Evolutionary conservation across 352 stramenopile genomes (phyloP).

Genomic region (Phytophthora boehmeriae): DNA sequence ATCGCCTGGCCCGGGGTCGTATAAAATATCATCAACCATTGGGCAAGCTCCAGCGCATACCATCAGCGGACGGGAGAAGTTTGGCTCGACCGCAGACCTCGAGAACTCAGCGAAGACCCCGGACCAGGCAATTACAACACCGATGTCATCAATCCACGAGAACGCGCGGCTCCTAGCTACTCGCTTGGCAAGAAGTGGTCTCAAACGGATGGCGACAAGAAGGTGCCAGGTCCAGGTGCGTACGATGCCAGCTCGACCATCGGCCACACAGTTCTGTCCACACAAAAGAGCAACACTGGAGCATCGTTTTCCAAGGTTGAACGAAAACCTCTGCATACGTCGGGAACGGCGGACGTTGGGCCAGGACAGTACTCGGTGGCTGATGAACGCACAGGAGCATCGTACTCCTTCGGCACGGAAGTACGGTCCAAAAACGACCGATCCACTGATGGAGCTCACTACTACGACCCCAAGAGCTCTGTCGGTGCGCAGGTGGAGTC

Average conservation of each 20-base stretch:
- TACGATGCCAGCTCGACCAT: conserved; percentile 56
- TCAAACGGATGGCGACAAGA: conserved; percentile 34
- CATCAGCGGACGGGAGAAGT: conserved; percentile 68
- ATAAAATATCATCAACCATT: conserved; percentile 66
- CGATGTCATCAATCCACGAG: conserved; percentile 58
- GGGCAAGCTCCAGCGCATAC: conserved; percentile 48
- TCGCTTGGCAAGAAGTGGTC: conserved; percentile 72
- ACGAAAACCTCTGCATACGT: conserved; percentile 48
- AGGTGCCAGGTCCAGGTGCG: conserved; percentile 48
- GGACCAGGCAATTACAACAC: conserved; percentile 61
- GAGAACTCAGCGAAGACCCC: conserved; percentile 40
- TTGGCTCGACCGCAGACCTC: conserved; percentile 54
- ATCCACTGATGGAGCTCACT: conserved; percentile 35
- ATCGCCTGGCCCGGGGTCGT: conserved; percentile 53
- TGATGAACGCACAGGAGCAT: conserved; percentile 43
- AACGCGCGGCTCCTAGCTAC: conserved; percentile 52
- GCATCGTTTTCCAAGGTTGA: conserved; percentile 60
- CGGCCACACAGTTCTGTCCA: conserved; percentile 58
- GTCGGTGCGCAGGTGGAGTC: conserved; percentile 62
- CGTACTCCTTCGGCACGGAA: conserved; percentile 63
- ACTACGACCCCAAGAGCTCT: conserved; percentile 53
- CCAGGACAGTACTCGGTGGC: conserved; percentile 62
- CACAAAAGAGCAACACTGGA: conserved; percentile 53
- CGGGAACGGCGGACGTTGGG: conserved; percentile 46
- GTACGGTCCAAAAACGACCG: conserved; percentile 41